Percentiles rank a stretch among this genome's conserved stretches.
Evolutionary conservation across 345 rosid genomes (phyloP).

Genomic region (Tarenaya hassleriana): DNA sequence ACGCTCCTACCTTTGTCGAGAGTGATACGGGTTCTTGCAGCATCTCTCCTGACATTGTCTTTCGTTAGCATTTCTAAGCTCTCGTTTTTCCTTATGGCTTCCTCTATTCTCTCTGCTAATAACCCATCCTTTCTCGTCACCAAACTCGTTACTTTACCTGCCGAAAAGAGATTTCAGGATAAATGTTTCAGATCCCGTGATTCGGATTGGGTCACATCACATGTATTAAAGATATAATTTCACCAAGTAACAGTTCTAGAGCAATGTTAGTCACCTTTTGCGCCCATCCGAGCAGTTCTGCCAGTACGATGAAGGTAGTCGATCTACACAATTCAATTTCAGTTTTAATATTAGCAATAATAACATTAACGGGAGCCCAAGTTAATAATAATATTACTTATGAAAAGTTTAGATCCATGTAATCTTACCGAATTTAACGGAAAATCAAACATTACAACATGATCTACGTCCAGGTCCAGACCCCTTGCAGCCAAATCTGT

Average conservation of each 20-base stretch:
- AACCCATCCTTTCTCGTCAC: conserved; percentile 50
- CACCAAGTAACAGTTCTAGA: not conserved
- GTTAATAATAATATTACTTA: conserved; percentile 2
- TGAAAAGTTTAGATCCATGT: not conserved
- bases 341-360: no score
- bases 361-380: no score
- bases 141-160: conserved; percentile 91
- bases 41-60: conserved; percentile 59
- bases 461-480: conserved; percentile 83
- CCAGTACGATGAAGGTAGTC: conserved; percentile 98
- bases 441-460: conserved; percentile 92
- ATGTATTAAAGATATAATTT: not conserved
- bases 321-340: conserved; percentile 39
- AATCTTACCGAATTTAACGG: conserved; percentile 84
- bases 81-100: conserved; percentile 74
- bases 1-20: conserved; percentile 51
- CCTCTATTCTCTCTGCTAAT: conserved; percentile 67
- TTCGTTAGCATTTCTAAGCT: conserved; percentile 69
- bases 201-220: no score
- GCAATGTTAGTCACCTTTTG: conserved; percentile 54
- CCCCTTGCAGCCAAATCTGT: conserved; percentile 97
- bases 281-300: conserved; percentile 98
- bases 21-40: conserved; percentile 56
- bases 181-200: no score
- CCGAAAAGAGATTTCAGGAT: conserved; percentile 10